phyloP scores from a whole-genome alignment of 1,284 basidiomycete species.

The Taiwanofungus camphoratus region DNA sequence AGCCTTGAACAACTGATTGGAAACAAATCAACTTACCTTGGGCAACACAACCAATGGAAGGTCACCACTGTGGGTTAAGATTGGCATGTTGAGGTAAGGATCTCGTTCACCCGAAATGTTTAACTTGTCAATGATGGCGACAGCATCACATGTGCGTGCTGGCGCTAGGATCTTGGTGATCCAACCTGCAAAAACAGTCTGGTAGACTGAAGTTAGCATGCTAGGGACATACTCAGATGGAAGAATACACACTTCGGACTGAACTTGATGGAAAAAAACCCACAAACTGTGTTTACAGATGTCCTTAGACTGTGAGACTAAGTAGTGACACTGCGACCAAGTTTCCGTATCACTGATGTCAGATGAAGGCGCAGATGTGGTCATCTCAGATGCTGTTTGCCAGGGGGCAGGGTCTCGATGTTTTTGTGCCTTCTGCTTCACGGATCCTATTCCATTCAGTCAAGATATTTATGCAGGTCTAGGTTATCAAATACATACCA shows the following conservation, averaged over 20 bases:
- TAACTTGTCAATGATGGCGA: constrained; percentile 7
- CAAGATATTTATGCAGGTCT: background rate
- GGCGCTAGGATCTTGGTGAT: constrained; percentile 5
- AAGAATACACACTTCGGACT: background rate
- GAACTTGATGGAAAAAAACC: constrained; percentile 12
- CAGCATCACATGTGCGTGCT: background rate
- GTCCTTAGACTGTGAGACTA: constrained; percentile 13
- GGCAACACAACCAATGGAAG: background rate
- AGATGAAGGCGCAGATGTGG: background rate
- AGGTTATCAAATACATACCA: constrained; percentile 2
- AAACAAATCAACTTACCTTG: background rate
- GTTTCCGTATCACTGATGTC: background rate
- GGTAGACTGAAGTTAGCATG: background rate
- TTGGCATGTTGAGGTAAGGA: constrained; percentile 9
- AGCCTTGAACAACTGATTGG: background rate
- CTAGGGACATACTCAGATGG: background rate
- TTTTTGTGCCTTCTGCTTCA: constrained; percentile 1
- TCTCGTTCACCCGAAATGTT: constrained; percentile 2
- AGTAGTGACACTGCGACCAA: constrained; percentile 7
- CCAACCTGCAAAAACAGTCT: background rate
- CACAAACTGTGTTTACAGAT: constrained; percentile 14
- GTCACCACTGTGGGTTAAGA: constrained; percentile 8
- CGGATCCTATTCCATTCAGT: background rate
- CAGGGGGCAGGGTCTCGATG: background rate
- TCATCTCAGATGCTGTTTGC: background rate